These are phyloP conservation scores for Mycena venus DNA, from an alignment of 768 basidiomycete genomes.

Conservation along the genomic window DNA sequence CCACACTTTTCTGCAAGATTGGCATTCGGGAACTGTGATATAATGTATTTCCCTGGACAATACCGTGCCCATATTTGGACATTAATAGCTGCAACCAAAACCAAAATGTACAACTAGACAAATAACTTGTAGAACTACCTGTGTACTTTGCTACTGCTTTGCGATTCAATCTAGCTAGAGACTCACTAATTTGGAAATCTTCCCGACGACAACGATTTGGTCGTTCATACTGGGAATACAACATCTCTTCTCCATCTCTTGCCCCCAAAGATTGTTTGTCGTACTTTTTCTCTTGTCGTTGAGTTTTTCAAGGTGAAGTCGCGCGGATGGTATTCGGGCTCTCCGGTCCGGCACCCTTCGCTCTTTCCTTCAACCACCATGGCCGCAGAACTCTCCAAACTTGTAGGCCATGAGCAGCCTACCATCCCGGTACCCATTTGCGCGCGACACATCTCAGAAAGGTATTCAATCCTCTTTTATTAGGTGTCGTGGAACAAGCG, in stretches of 20 bases:
- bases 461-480: background rate
- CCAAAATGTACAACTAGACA: slow-evolving; percentile 20
- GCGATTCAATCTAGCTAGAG: too few relatives aligned
- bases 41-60: background rate
- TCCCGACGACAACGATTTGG: too few relatives aligned
- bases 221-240: too few relatives aligned
- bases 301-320: too few relatives aligned
- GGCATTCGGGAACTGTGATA: slow-evolving; percentile 53
- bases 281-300: too few relatives aligned
- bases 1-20: slow-evolving; percentile 89
- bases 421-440: slow-evolving; percentile 64
- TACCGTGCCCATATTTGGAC: background rate
- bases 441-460: background rate
- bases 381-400: slow-evolving; percentile 73
- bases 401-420: slow-evolving; percentile 69
- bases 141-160: background rate
- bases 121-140: background rate
- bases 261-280: too few relatives aligned
- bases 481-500: slow-evolving; percentile 90
- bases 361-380: slow-evolving; percentile 44
- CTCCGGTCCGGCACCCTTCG: background rate
- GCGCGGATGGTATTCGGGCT: background rate
- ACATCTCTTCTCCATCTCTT: too few relatives aligned
- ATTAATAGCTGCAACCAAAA: background rate
- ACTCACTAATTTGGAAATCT: too few relatives aligned